These are phyloP conservation scores for Dalbergia cultrata DNA, from an alignment of 306 rosid species.

Conservation along the genomic window DNA sequence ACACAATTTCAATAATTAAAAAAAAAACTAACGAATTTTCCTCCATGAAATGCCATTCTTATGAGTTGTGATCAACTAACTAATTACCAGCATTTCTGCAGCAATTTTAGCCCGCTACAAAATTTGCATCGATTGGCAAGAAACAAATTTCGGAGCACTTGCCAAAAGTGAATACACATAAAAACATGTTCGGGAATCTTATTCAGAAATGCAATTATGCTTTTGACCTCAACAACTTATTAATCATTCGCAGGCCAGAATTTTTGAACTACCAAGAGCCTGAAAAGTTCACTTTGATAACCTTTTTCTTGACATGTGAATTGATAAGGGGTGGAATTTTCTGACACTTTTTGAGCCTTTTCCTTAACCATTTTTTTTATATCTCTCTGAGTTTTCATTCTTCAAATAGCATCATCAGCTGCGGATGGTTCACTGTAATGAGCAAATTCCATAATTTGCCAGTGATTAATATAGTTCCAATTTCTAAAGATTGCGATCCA, in stretches of 20 bases:
- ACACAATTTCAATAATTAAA: too few species aligned
- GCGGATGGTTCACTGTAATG: conserved; percentile 24
- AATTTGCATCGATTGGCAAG: conserved; percentile 34
- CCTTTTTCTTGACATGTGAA: conserved; percentile 24
- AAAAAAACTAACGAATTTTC: too few species aligned
- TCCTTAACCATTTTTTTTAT: neutral
- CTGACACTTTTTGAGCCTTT: conserved; percentile 28
- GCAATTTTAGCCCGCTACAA: conserved; percentile 26
- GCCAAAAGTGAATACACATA: conserved; percentile 47
- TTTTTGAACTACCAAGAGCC: conserved; percentile 43
- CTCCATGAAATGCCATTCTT: conserved; percentile 11
- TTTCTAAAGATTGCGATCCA: conserved; percentile 15
- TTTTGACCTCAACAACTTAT: conserved; percentile 54
- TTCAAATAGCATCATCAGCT: conserved; percentile 2
- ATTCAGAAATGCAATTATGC: conserved; percentile 45
- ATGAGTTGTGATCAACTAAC: neutral
- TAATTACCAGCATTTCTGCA: conserved; percentile 5
- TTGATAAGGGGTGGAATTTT: conserved; percentile 20
- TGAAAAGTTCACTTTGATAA: conserved; percentile 45
- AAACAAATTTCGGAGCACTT: conserved; percentile 38
- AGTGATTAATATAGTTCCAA: conserved; percentile 26
- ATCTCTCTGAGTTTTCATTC: conserved; percentile 17
- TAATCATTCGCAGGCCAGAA: conserved; percentile 51
- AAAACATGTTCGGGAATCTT: conserved; percentile 58
- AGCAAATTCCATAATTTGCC: conserved; percentile 38